Evolutionary conservation across 225 moss, liverwort and hornwort species (phyloP).

Genomic region (Neckera pumila): DNA sequence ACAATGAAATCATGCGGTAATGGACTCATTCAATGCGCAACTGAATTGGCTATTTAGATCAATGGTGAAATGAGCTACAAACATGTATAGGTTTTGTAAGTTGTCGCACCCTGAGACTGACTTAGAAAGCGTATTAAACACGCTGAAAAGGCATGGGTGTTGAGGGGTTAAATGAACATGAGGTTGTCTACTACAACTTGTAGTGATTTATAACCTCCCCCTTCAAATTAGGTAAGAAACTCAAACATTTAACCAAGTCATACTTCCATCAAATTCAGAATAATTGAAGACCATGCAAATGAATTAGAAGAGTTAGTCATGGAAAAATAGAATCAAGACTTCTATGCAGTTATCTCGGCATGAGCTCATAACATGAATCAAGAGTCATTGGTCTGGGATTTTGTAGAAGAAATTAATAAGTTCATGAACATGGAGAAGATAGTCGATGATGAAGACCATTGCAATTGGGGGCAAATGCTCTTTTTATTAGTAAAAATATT

Average conservation of each 20-base stretch:
- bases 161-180: too few species aligned
- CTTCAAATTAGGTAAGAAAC: background rate
- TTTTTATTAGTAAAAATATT: background rate
- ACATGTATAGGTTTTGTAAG: too few species aligned
- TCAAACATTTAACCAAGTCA: background rate
- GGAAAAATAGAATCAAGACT: background rate
- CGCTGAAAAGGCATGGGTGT: too few species aligned
- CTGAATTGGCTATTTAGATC: too few species aligned
- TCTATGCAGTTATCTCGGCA: background rate
- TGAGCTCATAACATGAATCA: background rate
- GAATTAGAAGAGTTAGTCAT: background rate
- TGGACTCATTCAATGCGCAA: too few species aligned
- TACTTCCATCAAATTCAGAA: background rate
- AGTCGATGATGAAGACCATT: too few species aligned
- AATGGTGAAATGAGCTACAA: too few species aligned
- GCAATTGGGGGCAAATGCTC: background rate
- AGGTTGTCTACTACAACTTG: background rate
- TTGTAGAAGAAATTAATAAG: background rate
- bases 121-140: too few species aligned
- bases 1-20: too few species aligned
- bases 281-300: background rate
- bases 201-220: too few species aligned
- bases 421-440: background rate
- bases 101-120: too few species aligned
- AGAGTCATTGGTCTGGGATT: fast-evolving